A percentile compares a stretch with the other conserved stretches of the same genome.
These are phyloP conservation scores for Nakazawaea ambrosiae DNA, from an alignment of 805 yeast genomes.

Conservation along the genomic window DNA sequence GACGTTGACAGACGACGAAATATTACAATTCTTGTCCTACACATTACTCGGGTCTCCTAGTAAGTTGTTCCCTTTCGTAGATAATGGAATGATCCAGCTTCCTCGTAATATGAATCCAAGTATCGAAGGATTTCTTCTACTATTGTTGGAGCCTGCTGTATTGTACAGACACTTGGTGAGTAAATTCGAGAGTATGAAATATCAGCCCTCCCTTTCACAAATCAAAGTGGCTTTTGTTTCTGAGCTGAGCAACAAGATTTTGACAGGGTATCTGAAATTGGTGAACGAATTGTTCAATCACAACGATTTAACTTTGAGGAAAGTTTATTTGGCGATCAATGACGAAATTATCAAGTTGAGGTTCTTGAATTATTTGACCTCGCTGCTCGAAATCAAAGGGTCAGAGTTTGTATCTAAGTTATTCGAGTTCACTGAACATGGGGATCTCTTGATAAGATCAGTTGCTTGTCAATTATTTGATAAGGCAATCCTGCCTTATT, in stretches of 20 bases:
- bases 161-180: conserved; percentile 42
- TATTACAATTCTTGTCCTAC: conserved; percentile 42
- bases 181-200: conserved; percentile 23
- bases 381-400: neutral
- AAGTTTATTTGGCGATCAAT: conserved; percentile 33
- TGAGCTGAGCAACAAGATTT: conserved; percentile 32
- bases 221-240: conserved; percentile 57
- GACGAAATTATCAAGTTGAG: conserved; percentile 53
- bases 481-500: conserved; percentile 51
- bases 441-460: conserved; percentile 47
- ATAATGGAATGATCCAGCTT: conserved; percentile 25
- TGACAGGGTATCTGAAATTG: conserved; percentile 26
- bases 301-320: conserved; percentile 24
- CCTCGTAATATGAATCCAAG: conserved; percentile 53
- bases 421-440: conserved; percentile 46
- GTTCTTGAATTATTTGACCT: conserved; percentile 39
- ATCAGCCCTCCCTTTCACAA: conserved; percentile 31
- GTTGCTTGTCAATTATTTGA: conserved; percentile 37
- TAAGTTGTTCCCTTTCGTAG: conserved; percentile 39
- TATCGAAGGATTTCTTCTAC: conserved; percentile 45
- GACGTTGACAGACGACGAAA: conserved; percentile 30
- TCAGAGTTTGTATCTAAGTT: conserved; percentile 45
- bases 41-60: conserved; percentile 60
- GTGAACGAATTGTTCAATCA: conserved; percentile 28
- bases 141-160: conserved; percentile 66